A percentile compares a stretch with the other conserved stretches of the same genome.
These are phyloP conservation scores for Mycena pura DNA, from an alignment of 768 basidiomycete genomes.

Conservation along the genomic window DNA sequence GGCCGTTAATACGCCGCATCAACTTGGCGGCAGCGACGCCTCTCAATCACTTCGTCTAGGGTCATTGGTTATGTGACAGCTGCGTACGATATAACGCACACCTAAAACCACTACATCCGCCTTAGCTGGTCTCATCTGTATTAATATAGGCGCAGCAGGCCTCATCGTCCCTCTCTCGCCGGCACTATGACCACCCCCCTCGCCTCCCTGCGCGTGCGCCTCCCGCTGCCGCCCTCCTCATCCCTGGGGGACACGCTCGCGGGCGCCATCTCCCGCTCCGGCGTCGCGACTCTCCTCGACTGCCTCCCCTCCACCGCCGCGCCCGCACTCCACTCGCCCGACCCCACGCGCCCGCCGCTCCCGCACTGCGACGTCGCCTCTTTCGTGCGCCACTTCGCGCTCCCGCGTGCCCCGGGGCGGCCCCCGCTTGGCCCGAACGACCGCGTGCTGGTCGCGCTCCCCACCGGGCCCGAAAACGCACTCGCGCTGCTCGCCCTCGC, in stretches of 20 bases:
- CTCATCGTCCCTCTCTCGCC: too few relatives aligned
- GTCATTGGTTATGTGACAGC: too few relatives aligned
- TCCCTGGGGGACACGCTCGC: conserved; percentile 47
- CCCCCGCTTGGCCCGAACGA: conserved; percentile 46
- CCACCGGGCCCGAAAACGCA: conserved; percentile 54
- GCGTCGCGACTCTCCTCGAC: conserved; percentile 45
- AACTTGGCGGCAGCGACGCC: too few relatives aligned
- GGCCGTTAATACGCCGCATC: too few relatives aligned
- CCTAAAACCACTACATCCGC: too few relatives aligned
- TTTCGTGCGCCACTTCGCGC: conserved; percentile 46
- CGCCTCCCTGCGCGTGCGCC: conserved; percentile 35
- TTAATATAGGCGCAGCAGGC: too few relatives aligned
- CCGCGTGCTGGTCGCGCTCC: conserved; percentile 51
- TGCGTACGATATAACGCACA: too few relatives aligned
- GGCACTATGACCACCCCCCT: conserved; percentile 40
- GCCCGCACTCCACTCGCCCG: conserved; percentile 49
- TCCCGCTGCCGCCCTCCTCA: conserved; percentile 27
- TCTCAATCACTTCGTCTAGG: too few relatives aligned
- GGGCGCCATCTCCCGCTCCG: conserved; percentile 36
- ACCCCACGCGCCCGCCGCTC: conserved; percentile 41
- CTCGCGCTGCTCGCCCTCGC: conserved; percentile 51
- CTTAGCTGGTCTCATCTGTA: too few relatives aligned
- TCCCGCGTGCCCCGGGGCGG: conserved; percentile 39
- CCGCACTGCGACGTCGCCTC: conserved; percentile 40
- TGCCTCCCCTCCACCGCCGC: conserved; percentile 43